Percentiles rank a stretch among this genome's conserved stretches.
These are phyloP conservation scores for Takashimella koratensis DNA, from an alignment of 1,284 basidiomycete species.

Conservation along the genomic window DNA sequence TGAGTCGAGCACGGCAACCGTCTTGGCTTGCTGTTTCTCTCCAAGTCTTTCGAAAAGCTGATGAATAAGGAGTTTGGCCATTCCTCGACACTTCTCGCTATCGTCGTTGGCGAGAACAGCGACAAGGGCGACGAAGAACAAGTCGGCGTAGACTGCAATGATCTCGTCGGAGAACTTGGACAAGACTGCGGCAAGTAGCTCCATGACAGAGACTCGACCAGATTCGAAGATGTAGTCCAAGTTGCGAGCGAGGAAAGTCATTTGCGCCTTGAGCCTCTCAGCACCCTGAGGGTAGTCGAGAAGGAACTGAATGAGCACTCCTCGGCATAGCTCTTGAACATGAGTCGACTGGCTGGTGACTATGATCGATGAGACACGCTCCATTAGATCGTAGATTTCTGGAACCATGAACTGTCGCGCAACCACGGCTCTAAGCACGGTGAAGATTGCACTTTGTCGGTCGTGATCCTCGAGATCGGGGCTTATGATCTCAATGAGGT, in stretches of 20 bases:
- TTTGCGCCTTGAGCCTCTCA: conserved; percentile 77
- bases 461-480: conserved; percentile 92
- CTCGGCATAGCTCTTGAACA: conserved; percentile 87
- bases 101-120: conserved; percentile 93
- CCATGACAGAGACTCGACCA: conserved; percentile 87
- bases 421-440: conserved; percentile 88
- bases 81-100: conserved; percentile 79
- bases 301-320: conserved; percentile 87
- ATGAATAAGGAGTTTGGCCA: conserved; percentile 79
- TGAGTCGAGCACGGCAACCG: conserved; percentile 64
- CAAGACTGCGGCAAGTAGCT: conserved; percentile 77
- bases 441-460: conserved; percentile 84
- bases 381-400: conserved; percentile 98
- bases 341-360: conserved; percentile 88
- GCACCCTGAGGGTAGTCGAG: conserved; percentile 98
- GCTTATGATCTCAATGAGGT: conserved; percentile 75
- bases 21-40: conserved; percentile 55
- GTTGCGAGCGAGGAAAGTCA: conserved; percentile 92
- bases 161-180: conserved; percentile 77
- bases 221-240: conserved; percentile 86
- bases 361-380: conserved; percentile 87
- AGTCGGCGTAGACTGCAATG: conserved; percentile 76
- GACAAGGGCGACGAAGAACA: conserved; percentile 88
- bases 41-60: conserved; percentile 67
- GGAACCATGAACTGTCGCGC: conserved; percentile 87